These are phyloP conservation scores for Corymbia calophylla DNA, from an alignment of 441 rosid species.

Conservation along the genomic window DNA sequence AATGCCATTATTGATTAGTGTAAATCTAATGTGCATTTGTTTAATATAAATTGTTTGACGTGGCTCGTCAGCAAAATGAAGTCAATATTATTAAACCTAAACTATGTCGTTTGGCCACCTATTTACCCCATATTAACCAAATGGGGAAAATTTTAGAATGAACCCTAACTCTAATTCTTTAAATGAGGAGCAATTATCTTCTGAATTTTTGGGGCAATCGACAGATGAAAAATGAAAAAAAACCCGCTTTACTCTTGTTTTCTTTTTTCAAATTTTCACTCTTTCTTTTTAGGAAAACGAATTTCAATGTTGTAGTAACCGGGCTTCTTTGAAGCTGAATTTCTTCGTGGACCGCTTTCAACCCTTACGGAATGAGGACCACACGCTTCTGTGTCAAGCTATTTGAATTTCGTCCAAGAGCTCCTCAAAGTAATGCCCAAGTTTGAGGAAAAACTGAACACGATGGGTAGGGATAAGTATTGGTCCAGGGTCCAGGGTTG, in stretches of 20 bases:
- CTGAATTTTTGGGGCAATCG: background rate
- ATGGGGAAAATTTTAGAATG: background rate
- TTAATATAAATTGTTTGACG: no score
- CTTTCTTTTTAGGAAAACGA: background rate
- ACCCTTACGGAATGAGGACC: background rate
- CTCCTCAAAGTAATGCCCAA: background rate
- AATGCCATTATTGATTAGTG: background rate
- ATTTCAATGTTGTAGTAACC: background rate
- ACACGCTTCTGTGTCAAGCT: background rate
- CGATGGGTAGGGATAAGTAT: no score
- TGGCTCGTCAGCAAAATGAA: background rate
- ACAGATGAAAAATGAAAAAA: background rate
- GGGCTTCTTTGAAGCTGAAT: background rate
- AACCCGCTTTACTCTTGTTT: accelerated
- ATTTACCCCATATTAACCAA: no score
- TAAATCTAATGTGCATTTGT: background rate
- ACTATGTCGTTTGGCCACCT: background rate
- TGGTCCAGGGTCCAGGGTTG: no score
- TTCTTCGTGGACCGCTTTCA: background rate
- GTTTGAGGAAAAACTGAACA: no score
- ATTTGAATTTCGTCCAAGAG: background rate
- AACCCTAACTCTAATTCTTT: background rate
- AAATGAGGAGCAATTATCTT: background rate
- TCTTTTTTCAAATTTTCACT: background rate
- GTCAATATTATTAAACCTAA: no score